Percentiles rank a stretch among this genome's conserved stretches.
phyloP scores from a whole-genome alignment of 2,329 filamentous ascomycete genomes.

The Botrytis cinerea region DNA sequence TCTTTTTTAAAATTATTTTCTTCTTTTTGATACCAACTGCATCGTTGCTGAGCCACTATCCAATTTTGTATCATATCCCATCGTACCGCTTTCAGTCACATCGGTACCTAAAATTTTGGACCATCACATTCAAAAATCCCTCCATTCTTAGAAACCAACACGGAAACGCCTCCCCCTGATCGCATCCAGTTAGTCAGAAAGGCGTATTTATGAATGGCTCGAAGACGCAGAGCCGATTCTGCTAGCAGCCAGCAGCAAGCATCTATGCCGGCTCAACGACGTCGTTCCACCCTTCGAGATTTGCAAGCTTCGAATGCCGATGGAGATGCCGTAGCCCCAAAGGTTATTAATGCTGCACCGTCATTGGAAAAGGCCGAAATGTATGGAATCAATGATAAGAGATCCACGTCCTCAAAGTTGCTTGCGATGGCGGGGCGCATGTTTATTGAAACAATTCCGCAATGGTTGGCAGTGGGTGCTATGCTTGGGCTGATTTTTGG shows the following conservation, averaged over 20 bases:
- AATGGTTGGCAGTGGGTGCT: conserved; percentile 62
- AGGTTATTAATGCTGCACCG: conserved; percentile 56
- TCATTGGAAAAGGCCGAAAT: conserved; percentile 57
- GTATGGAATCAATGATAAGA: conserved; percentile 56
- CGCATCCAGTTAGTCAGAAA: conserved; percentile 1
- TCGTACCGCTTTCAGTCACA: neutral
- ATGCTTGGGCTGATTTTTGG: conserved; percentile 91
- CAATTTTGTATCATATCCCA: neutral
- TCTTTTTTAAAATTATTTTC: neutral
- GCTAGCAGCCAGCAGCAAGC: conserved; percentile 16
- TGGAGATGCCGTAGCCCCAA: conserved; percentile 46
- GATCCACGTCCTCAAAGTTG: conserved; percentile 52
- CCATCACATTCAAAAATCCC: neutral
- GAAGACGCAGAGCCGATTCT: conserved; percentile 24
- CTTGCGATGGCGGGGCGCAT: conserved; percentile 55
- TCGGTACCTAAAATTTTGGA: neutral
- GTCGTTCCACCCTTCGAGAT: conserved; percentile 51
- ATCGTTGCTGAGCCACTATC: neutral
- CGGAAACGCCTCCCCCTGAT: neutral
- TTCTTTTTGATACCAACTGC: neutral
- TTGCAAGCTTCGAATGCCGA: conserved; percentile 45
- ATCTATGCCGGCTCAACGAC: conserved; percentile 44
- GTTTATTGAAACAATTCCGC: conserved; percentile 60
- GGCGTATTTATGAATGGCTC: conserved; percentile 22
- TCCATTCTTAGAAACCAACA: conserved; percentile 6